These are phyloP conservation scores for Pluteus cervinus DNA, from an alignment of 768 basidiomycete species.

Conservation along the genomic window DNA sequence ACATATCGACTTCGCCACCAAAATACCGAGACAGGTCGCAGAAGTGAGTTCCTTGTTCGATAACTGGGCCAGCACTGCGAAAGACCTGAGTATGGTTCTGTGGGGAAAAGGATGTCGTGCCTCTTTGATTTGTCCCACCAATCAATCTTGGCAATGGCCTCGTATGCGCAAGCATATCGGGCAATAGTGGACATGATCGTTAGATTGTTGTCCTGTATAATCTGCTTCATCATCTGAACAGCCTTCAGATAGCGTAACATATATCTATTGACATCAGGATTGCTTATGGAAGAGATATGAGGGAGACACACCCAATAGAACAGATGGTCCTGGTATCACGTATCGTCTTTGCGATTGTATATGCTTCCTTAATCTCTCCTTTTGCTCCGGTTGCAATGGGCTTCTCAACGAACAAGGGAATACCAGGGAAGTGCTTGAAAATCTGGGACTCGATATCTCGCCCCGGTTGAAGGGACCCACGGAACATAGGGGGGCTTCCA, in stretches of 20 bases:
- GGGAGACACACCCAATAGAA: slow-evolving; percentile 70
- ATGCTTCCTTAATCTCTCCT: slow-evolving; percentile 61
- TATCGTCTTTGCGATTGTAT: slow-evolving; percentile 68
- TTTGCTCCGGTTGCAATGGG: slow-evolving; percentile 80
- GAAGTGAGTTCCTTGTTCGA: slow-evolving; percentile 96
- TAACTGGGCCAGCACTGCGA: slow-evolving; percentile 67
- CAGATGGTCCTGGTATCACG: slow-evolving; percentile 67
- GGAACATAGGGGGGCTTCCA: slow-evolving; percentile 91
- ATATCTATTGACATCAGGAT: slow-evolving; percentile 44
- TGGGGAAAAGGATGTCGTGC: slow-evolving; percentile 21
- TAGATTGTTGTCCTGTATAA: slow-evolving; percentile 90
- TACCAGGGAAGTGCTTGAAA: slow-evolving; percentile 80
- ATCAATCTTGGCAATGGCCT: slow-evolving; percentile 71
- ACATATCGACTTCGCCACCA: slow-evolving; percentile 89
- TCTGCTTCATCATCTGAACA: slow-evolving; percentile 94
- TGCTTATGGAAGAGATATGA: background rate
- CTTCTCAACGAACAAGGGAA: slow-evolving; percentile 90
- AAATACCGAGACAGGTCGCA: slow-evolving; percentile 97
- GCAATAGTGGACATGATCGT: slow-evolving; percentile 96
- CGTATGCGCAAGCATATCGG: slow-evolving; percentile 87
- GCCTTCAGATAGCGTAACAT: slow-evolving; percentile 94
- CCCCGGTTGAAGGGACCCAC: slow-evolving; percentile 68
- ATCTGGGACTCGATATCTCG: slow-evolving; percentile 87
- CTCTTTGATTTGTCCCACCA: slow-evolving; percentile 95
- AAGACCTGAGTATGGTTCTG: slow-evolving; percentile 3